phyloP scores from a whole-genome alignment of 305 asterid species.

The Solanum hybrid region DNA sequence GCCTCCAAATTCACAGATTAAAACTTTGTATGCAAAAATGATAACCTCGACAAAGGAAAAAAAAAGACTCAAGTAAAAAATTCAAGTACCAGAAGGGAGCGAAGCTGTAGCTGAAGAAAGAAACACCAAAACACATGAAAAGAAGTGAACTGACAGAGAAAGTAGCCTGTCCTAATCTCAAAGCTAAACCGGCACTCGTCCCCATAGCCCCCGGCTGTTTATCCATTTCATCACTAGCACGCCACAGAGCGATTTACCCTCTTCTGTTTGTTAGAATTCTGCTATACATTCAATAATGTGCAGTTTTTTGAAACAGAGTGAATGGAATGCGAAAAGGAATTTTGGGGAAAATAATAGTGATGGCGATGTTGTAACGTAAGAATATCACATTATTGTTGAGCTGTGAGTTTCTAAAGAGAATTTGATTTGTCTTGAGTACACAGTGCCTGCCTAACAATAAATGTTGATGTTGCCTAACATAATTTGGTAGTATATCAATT shows the following conservation, averaged over 20 bases:
- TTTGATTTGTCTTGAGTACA: not conserved
- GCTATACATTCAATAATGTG: not conserved
- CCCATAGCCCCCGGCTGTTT: slow-evolving; percentile 50
- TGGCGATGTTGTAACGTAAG: not conserved
- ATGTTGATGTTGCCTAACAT: not conserved
- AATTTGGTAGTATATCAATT: not conserved
- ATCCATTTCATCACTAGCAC: slow-evolving; percentile 17
- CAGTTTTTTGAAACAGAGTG: not conserved
- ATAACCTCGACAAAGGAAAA: not conserved
- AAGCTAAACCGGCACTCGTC: slow-evolving; percentile 37
- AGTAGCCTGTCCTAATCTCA: slow-evolving; percentile 50
- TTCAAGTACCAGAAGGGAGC: slow-evolving; percentile 56
- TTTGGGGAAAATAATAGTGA: not conserved
- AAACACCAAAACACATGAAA: slow-evolving; percentile 53
- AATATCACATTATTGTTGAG: not conserved
- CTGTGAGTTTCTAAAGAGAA: not conserved
- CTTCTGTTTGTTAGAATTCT: not conserved
- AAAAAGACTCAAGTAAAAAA: not conserved
- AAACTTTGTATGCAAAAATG: not conserved
- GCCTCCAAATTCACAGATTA: not conserved
- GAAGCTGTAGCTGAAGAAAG: slow-evolving; percentile 57
- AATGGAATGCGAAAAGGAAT: not conserved
- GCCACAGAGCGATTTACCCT: not conserved
- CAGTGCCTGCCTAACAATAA: not conserved
- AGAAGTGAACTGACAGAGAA: slow-evolving; percentile 52